Conservation (phyloP, 2,329 filamentous ascomycete genomes). For the Zymoseptoria passerinii region DNA sequence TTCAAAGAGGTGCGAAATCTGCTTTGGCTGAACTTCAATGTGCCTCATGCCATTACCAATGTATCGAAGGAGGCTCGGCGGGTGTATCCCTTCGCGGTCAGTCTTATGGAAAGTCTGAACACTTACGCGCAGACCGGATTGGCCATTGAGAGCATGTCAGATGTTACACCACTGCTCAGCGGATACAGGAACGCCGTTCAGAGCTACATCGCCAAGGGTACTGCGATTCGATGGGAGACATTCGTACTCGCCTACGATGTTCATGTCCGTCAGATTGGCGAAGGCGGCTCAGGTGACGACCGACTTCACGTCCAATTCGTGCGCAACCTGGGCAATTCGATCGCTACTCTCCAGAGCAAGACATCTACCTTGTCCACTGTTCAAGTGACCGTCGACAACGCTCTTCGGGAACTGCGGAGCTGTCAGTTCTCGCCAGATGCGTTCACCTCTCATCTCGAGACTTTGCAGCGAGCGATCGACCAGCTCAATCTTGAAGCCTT, state of each 20-base stretch:
- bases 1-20: conserved; percentile 98
- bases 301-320: conserved; percentile 81
- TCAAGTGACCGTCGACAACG: conserved; percentile 72
- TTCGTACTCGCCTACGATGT: conserved; percentile 96
- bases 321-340: conserved; percentile 79
- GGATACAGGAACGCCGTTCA: conserved; percentile 91
- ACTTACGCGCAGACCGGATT: conserved; percentile 83
- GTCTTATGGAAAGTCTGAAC: conserved; percentile 96
- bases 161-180: conserved; percentile 78
- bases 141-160: conserved; percentile 74
- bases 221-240: conserved; percentile 91
- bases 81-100: conserved; percentile 96
- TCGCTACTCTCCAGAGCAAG: conserved; percentile 82
- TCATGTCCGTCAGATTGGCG: conserved; percentile 58
- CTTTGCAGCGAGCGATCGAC: conserved; percentile 86
- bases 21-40: conserved; percentile 86
- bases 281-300: conserved; percentile 23
- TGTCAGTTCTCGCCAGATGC: conserved; percentile 75
- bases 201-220: conserved; percentile 70
- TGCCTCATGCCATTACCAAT: conserved; percentile 89
- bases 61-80: conserved; percentile 98
- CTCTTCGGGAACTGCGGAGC: conserved; percentile 70
- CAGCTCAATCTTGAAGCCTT: conserved; percentile 95
- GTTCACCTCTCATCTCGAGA: conserved; percentile 72
- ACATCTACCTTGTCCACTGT: conserved; percentile 70